A percentile compares a stretch with the other conserved stretches of the same genome.
phyloP scores from a whole-genome alignment of 1,284 basidiomycete species.

The Neolentinus lepideus region DNA sequence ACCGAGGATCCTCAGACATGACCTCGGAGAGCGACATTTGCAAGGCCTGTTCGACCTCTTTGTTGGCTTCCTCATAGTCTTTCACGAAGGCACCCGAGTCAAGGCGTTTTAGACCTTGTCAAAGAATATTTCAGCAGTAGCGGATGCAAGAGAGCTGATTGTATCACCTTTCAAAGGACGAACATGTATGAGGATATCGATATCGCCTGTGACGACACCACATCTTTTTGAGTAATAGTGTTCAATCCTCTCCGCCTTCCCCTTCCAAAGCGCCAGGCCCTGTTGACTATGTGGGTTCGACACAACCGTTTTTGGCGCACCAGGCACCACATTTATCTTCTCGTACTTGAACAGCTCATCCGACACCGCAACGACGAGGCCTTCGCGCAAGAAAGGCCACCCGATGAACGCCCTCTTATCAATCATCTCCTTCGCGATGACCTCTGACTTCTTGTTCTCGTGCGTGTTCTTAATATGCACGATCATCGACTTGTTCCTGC shows the following conservation, averaged over 20 bases:
- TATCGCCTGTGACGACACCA: constrained; percentile 79
- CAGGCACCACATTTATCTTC: constrained; percentile 50
- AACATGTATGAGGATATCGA: constrained; percentile 81
- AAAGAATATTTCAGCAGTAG: neutral
- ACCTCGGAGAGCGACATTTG: constrained; percentile 81
- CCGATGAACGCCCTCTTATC: constrained; percentile 76
- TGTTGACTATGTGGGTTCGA: constrained; percentile 66
- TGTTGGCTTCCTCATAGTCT: constrained; percentile 82
- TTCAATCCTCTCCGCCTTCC: constrained; percentile 77
- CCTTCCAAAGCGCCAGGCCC: constrained; percentile 67
- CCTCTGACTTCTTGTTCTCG: constrained; percentile 62
- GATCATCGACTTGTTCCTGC: constrained; percentile 88
- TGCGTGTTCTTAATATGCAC: constrained; percentile 77
- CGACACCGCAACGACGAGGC: constrained; percentile 80
- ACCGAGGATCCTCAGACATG: constrained; percentile 84
- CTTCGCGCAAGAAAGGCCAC: constrained; percentile 97
- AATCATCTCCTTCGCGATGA: constrained; percentile 71
- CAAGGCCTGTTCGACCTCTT: constrained; percentile 81
- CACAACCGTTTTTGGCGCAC: constrained; percentile 50
- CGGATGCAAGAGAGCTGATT: constrained; percentile 3
- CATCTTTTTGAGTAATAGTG: constrained; percentile 83
- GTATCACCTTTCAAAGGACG: constrained; percentile 75
- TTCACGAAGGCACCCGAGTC: constrained; percentile 91
- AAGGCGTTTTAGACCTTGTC: constrained; percentile 75
- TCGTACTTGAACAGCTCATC: constrained; percentile 89